A percentile compares a stretch with the other conserved stretches of the same genome.
phyloP scores from a whole-genome alignment of 192 early-diverging fungal genomes.

The Haplosporangium gracile region DNA sequence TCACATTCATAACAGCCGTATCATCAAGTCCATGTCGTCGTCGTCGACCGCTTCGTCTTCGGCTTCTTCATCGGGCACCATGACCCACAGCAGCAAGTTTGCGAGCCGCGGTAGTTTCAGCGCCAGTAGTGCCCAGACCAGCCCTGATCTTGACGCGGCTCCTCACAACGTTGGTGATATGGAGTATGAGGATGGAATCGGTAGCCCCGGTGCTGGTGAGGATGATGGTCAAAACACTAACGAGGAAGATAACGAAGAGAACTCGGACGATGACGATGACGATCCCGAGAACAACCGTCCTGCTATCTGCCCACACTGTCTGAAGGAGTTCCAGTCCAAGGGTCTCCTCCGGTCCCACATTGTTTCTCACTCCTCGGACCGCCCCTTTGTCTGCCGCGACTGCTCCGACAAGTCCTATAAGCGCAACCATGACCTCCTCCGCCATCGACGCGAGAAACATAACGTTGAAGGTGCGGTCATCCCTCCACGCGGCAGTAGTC shows the following conservation, averaged over 20 bases:
- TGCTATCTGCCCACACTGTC: constrained; percentile 21
- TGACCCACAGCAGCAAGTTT: neutral
- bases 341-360: constrained; percentile 46
- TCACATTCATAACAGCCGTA: neutral
- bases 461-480: constrained; percentile 23
- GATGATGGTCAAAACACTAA: neutral
- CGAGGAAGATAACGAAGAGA: neutral
- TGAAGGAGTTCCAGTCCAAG: constrained; percentile 33
- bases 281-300: constrained; percentile 20
- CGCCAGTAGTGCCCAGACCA: neutral
- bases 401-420: constrained; percentile 49
- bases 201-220: neutral
- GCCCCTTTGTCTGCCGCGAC: constrained; percentile 38
- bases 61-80: no score
- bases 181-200: neutral
- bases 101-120: neutral
- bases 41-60: no score
- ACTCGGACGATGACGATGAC: constrained; percentile 9
- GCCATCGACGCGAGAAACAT: constrained; percentile 48
- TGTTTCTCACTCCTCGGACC: constrained; percentile 38
- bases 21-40: no score
- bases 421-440: constrained; percentile 50
- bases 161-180: neutral
- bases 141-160: neutral
- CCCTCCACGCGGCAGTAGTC: constrained; percentile 28